Evolutionary conservation across 2,329 filamentous ascomycete genomes (phyloP).

Genomic region (Aspergillus tanneri): DNA sequence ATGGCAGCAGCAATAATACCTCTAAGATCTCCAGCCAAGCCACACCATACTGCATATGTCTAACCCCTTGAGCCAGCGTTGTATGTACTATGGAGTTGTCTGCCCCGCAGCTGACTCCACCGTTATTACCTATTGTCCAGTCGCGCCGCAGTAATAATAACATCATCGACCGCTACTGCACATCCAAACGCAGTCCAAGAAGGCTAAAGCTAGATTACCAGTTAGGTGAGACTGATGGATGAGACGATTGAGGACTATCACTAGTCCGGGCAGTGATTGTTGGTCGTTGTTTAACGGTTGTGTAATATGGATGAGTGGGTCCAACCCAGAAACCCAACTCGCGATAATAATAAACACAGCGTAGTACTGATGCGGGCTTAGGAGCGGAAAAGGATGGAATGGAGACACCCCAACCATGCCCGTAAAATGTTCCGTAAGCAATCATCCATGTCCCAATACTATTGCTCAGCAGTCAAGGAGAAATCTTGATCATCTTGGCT

Average conservation of each 20-base stretch:
- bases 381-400: neutral
- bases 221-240: conserved; percentile 5
- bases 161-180: neutral
- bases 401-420: neutral
- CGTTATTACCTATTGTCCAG: neutral
- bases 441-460: neutral
- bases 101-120: conserved; percentile 13
- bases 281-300: conserved; percentile 1
- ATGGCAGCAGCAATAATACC: neutral
- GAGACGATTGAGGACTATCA: neutral
- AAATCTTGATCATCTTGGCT: conserved; percentile 19
- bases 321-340: neutral
- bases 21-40: neutral
- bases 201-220: neutral
- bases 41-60: too few relatives aligned
- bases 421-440: conserved; percentile 1
- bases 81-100: neutral
- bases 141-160: conserved; percentile 1
- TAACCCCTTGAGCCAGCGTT: neutral
- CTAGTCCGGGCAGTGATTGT: neutral
- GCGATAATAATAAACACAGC: neutral
- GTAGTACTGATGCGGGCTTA: neutral
- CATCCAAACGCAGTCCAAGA: neutral
- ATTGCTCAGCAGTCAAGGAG: neutral
- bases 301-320: conserved; percentile 1